Conservation (phyloP, 2,329 filamentous ascomycete genomes). For the Alternaria sp. region DNA sequence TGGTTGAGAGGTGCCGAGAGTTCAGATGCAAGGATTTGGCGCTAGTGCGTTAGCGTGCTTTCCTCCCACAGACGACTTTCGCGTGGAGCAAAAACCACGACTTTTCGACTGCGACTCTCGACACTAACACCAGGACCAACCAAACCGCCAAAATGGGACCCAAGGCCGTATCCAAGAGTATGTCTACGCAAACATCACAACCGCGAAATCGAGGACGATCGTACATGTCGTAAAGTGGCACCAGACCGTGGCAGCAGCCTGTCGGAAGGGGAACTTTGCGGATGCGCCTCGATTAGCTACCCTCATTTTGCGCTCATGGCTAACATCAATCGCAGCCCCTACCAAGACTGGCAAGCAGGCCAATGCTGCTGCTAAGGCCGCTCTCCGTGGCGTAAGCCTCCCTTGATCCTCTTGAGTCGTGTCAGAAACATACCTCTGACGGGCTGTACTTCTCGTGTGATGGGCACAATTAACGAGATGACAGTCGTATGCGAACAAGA, state of each 20-base stretch:
- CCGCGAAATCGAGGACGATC: conserved; percentile 20
- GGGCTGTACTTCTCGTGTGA: conserved; percentile 57
- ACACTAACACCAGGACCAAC: conserved; percentile 47
- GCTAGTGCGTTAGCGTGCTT: conserved; percentile 32
- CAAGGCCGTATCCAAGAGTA: conserved; percentile 52
- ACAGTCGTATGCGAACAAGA: conserved; percentile 81
- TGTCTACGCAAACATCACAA: conserved; percentile 23
- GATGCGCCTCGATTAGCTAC: conserved; percentile 33
- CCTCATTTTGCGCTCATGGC: conserved; percentile 22
- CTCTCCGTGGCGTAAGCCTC: conserved; percentile 87
- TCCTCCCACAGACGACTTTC: conserved; percentile 21
- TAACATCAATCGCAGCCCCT: conserved; percentile 52
- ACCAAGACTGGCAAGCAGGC: conserved; percentile 79
- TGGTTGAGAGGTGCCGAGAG: conserved; percentile 26
- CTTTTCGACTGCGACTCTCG: conserved; percentile 37
- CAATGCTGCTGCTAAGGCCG: conserved; percentile 92
- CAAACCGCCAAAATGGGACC: conserved; percentile 52
- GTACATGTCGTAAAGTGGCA: conserved; percentile 17
- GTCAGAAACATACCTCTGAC: conserved; percentile 63
- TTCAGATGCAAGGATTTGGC: conserved; percentile 18
- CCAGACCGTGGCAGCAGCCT: conserved; percentile 17
- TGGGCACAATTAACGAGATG: conserved; percentile 51
- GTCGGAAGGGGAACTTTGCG: conserved; percentile 27
- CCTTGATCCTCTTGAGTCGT: conserved; percentile 55
- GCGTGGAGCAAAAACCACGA: conserved; percentile 18